Evolutionary conservation across 345 rosid genomes (phyloP), one percentile per base, ranked within the genome.

Genomic region (Diplotaxis tenuifolia): DNA sequence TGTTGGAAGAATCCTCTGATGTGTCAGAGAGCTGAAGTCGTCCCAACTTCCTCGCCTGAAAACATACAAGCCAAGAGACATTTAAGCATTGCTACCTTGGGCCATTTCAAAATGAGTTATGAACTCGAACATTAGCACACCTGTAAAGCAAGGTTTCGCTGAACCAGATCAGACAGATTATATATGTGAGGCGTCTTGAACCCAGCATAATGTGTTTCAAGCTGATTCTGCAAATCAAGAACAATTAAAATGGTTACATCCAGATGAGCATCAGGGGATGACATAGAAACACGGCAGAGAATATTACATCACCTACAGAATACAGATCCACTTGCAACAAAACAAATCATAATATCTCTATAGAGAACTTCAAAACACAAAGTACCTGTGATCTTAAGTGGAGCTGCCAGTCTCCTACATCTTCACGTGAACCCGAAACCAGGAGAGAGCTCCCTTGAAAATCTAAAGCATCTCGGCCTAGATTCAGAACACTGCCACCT

Each of bases 151-250:
- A 95, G 91, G 81, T 86, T 81, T 73, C 78, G 88, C 77, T 73
- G 89, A 60, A 95, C 94, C 63, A 92, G 90, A 84, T 90, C 96
- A 78, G 97, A 92, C 72, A 95, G 78, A 83, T 95, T 95, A 75
- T 92, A 87, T 79, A 92, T 83, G 80, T 95, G 89, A 80, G 91
- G 96, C 18, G 98, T 95, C 85, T 84, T 86, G 87, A 92, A 87
- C 72, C 99, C 98, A 36, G 90, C 77, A 83, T 86, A 88, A 81
- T 92, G 99, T 67, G 88, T 79, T 75, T 85, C 96, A 63, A 86
- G 66, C 64, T 70, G 80, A 70, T 82, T 87, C 96, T 95, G 84
- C 62, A 82, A 77, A 64, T 52, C 16, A 73, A 20, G 19, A 74
- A 23, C 15, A 78, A 31, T 40, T 8, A 32, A 10, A 54, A 23